phyloP scores from a whole-genome alignment of 2,329 filamentous ascomycete species.

The Arthrobotrys sinensis region DNA sequence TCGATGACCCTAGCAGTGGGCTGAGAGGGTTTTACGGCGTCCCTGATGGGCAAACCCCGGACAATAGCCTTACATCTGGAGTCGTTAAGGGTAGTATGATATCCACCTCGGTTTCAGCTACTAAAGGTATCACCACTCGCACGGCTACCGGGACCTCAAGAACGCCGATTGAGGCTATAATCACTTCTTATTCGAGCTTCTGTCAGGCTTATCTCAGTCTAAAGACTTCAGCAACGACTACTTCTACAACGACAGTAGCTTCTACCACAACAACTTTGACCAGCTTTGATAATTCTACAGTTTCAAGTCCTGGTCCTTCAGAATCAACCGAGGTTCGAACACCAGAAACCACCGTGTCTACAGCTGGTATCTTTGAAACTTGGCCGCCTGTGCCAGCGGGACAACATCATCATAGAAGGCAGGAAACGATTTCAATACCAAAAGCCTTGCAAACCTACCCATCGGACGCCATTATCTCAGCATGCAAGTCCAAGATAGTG shows the following conservation, averaged over 20 bases:
- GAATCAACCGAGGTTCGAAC: not conserved
- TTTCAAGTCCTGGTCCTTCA: not conserved
- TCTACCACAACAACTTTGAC: not conserved
- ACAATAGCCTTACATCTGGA: not conserved
- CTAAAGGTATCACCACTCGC: not conserved
- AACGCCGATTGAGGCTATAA: not conserved
- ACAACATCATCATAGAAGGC: not conserved
- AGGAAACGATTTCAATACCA: not conserved
- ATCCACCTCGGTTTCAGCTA: constrained; percentile 4
- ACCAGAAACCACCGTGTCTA: not conserved
- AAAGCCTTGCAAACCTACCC: not conserved
- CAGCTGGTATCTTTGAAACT: not conserved
- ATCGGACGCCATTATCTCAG: constrained; percentile 1
- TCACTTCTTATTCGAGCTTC: constrained; percentile 9
- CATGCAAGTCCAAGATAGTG: not conserved
- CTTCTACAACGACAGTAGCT: not conserved
- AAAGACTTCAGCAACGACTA: not conserved
- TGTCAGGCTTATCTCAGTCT: constrained; percentile 1
- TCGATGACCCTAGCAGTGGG: not conserved
- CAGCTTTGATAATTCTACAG: constrained; percentile 1
- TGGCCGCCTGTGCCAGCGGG: not conserved
- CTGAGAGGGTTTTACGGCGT: not conserved
- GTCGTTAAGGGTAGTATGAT: not conserved
- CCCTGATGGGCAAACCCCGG: not conserved
- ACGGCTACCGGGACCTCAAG: not conserved